Evolutionary conservation across 345 rosid genomes (phyloP).

Genomic region (Brassica juncea): DNA sequence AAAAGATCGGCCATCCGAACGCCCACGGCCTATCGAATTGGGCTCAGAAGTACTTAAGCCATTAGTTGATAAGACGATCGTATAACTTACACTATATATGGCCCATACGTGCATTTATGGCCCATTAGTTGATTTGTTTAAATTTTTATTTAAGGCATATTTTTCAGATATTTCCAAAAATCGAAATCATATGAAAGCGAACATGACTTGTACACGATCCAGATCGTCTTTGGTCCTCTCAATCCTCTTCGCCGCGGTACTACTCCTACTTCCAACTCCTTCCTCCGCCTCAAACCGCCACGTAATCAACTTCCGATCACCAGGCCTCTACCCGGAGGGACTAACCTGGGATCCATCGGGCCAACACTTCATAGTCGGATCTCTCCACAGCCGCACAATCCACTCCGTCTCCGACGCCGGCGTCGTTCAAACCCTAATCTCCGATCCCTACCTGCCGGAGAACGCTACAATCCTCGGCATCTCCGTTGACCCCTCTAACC

Average conservation of each 20-base stretch:
- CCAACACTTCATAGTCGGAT: conserved; percentile 83
- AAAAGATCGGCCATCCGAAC: too few species aligned
- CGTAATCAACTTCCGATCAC: conserved; percentile 66
- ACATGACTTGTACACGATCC: conserved; percentile 31
- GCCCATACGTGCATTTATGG: not conserved
- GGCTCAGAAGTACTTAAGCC: too few species aligned
- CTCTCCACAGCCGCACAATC: conserved; percentile 58
- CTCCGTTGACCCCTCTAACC: conserved; percentile 53
- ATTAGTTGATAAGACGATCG: too few species aligned
- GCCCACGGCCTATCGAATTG: too few species aligned
- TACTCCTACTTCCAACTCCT: conserved; percentile 1
- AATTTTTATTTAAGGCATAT: not conserved
- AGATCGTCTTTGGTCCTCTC: not conserved
- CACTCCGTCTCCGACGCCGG: conserved; percentile 82
- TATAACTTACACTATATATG: not conserved
- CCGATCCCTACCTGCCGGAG: conserved; percentile 60
- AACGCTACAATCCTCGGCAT: conserved; percentile 66
- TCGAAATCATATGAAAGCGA: conserved; percentile 2
- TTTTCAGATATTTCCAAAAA: not conserved
- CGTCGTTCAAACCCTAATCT: conserved; percentile 56
- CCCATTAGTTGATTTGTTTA: not conserved
- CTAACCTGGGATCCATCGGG: conserved; percentile 67
- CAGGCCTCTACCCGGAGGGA: conserved; percentile 76
- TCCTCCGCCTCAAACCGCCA: conserved; percentile 47
- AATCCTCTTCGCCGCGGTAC: conserved; percentile 24